A percentile compares a stretch with the other conserved stretches of the same genome.
Evolutionary conservation across 768 basidiomycete species (phyloP).

Genomic region (Leccinum imitatum): DNA sequence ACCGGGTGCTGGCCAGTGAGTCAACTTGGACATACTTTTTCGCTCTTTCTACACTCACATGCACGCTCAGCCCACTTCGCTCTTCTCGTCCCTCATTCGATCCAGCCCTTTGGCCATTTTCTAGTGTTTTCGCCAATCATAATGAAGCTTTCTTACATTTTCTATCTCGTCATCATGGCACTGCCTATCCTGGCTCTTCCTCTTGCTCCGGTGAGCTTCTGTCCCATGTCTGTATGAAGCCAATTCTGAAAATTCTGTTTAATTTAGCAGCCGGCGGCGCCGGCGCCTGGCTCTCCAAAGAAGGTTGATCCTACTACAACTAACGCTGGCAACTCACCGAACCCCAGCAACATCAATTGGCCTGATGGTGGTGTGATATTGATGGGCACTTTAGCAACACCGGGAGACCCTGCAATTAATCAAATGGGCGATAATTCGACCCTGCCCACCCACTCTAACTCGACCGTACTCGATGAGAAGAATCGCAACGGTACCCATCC

Average conservation of each 20-base stretch:
- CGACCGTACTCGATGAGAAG: background rate
- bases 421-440: background rate
- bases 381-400: background rate
- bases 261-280: background rate
- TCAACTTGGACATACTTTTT: background rate
- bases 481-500: background rate
- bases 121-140: background rate
- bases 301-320: background rate
- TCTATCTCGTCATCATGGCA: background rate
- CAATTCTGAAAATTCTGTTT: background rate
- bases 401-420: background rate
- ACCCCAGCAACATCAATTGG: background rate
- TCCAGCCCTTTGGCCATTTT: background rate
- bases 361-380: background rate
- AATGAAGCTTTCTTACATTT: background rate
- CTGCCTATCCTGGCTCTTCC: background rate
- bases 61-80: background rate
- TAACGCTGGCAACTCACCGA: background rate
- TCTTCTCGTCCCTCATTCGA: background rate
- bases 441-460: background rate
- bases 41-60: background rate
- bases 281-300: background rate
- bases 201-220: background rate
- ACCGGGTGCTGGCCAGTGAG: conserved; percentile 1
- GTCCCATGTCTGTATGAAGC: background rate